phyloP scores from a whole-genome alignment of 257 asterid genomes.

The Verbena officinalis region DNA sequence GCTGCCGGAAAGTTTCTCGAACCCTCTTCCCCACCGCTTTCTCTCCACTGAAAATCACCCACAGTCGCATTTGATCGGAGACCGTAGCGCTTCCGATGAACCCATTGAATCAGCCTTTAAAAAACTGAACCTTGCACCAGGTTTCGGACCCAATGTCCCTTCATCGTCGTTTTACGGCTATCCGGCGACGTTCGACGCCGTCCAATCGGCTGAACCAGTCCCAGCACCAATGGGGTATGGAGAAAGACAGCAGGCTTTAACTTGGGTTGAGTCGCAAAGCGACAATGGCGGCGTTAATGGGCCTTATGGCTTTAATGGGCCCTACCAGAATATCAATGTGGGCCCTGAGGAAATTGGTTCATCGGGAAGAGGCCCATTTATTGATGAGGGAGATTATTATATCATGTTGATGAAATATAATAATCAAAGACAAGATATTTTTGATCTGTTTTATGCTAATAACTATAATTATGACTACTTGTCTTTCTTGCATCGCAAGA shows the following conservation, averaged over 20 bases:
- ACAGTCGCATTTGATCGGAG: constrained; percentile 10
- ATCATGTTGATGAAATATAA: constrained; percentile 18
- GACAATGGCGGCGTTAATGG: constrained; percentile 28
- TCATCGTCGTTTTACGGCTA: constrained; percentile 28
- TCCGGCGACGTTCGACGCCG: constrained; percentile 6
- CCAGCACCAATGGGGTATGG: too few species aligned
- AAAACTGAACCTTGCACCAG: constrained; percentile 38
- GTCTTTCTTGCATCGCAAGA: constrained; percentile 63
- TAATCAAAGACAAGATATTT: constrained; percentile 30
- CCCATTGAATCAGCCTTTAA: constrained; percentile 48
- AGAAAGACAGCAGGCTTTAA: constrained; percentile 27
- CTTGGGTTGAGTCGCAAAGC: constrained; percentile 32
- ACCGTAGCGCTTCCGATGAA: constrained; percentile 24
- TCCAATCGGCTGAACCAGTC: constrained; percentile 5
- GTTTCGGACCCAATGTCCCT: constrained; percentile 21
- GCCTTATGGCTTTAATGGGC: constrained; percentile 39
- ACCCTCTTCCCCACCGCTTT: not conserved
- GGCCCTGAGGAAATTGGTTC: constrained; percentile 41
- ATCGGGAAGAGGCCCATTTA: constrained; percentile 21
- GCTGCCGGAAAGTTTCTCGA: constrained; percentile 21
- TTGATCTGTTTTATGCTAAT: not conserved
- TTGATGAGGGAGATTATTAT: constrained; percentile 25
- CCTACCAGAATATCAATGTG: constrained; percentile 49
- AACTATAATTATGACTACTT: constrained; percentile 11
- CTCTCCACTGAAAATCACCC: constrained; percentile 11